phyloP scores from a whole-genome alignment of 176 grass and related monocot species.

The Leersia perrieri region DNA sequence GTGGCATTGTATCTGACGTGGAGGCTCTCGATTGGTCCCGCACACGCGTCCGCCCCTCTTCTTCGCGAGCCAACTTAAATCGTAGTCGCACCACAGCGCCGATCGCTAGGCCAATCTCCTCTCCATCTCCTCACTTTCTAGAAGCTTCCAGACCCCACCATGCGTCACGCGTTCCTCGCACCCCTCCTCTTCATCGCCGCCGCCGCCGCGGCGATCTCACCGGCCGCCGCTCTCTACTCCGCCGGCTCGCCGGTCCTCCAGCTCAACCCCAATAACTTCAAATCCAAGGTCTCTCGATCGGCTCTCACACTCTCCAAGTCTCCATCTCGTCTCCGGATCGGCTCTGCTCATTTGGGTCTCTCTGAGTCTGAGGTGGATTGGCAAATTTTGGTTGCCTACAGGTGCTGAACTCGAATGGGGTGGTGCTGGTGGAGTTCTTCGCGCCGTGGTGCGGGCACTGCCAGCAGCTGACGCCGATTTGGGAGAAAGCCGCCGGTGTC shows the following conservation, averaged over 20 bases:
- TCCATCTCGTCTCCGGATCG: slow-evolving; percentile 30
- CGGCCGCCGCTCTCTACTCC: slow-evolving; percentile 72
- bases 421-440: slow-evolving; percentile 97
- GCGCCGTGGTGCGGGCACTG: slow-evolving; percentile 99
- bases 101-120: not conserved
- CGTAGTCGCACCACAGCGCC: slow-evolving; percentile 1
- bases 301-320: not conserved
- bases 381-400: slow-evolving; percentile 23
- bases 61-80: slow-evolving; percentile 29
- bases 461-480: slow-evolving; percentile 79
- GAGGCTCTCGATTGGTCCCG: slow-evolving; percentile 41
- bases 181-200: slow-evolving; percentile 42
- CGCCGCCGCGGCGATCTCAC: slow-evolving; percentile 24
- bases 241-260: slow-evolving; percentile 87
- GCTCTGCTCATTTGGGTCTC: not conserved
- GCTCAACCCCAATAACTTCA: slow-evolving; percentile 91
- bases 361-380: not conserved
- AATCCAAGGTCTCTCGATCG: slow-evolving; percentile 71
- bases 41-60: slow-evolving; percentile 63
- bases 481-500: slow-evolving; percentile 87
- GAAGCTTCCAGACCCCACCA: slow-evolving; percentile 52
- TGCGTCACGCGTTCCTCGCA: slow-evolving; percentile 42
- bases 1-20: slow-evolving; percentile 44
- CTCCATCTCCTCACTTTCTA: not conserved
- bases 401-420: slow-evolving; percentile 83